phyloP scores from a whole-genome alignment of 257 asterid genomes.

The Petunia axillaris region DNA sequence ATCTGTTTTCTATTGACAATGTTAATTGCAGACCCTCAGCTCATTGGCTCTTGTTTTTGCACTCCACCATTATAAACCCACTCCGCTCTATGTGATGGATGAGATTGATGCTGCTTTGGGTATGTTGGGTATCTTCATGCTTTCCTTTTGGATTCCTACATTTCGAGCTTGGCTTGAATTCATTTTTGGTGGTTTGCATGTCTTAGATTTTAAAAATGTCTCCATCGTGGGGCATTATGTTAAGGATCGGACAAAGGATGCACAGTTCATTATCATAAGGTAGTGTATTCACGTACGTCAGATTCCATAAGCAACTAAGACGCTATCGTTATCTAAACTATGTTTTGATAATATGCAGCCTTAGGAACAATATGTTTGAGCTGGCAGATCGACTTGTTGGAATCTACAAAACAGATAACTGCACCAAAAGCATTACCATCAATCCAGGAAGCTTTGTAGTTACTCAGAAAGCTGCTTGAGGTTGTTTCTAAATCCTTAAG shows the following conservation, averaged over 20 bases:
- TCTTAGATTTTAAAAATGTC: slow-evolving; percentile 91
- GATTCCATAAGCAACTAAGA: neutral
- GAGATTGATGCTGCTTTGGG: slow-evolving; percentile 95
- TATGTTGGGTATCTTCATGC: slow-evolving; percentile 30
- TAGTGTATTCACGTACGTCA: slow-evolving; percentile 24
- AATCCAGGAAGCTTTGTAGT: slow-evolving; percentile 93
- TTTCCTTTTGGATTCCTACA: neutral
- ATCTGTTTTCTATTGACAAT: neutral
- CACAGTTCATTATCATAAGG: slow-evolving; percentile 97
- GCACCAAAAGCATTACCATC: slow-evolving; percentile 93
- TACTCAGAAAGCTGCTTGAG: slow-evolving; percentile 62
- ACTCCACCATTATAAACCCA: slow-evolving; percentile 97
- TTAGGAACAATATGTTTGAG: slow-evolving; percentile 94
- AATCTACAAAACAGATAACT: slow-evolving; percentile 92
- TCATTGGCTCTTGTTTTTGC: slow-evolving; percentile 98
- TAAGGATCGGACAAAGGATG: slow-evolving; percentile 98
- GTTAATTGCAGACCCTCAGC: slow-evolving; percentile 78
- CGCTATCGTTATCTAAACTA: neutral
- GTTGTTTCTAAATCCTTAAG: slow-evolving; percentile 21
- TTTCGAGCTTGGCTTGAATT: neutral
- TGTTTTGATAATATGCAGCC: slow-evolving; percentile 54
- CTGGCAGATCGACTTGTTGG: slow-evolving; percentile 95
- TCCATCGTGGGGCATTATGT: slow-evolving; percentile 98
- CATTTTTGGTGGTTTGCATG: neutral
- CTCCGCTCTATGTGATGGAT: slow-evolving; percentile 72